A percentile compares a stretch with the other conserved stretches of the same genome.
Evolutionary conservation across 2,329 filamentous ascomycete genomes (phyloP).

Genomic region (Pseudogymnoascus sp.): DNA sequence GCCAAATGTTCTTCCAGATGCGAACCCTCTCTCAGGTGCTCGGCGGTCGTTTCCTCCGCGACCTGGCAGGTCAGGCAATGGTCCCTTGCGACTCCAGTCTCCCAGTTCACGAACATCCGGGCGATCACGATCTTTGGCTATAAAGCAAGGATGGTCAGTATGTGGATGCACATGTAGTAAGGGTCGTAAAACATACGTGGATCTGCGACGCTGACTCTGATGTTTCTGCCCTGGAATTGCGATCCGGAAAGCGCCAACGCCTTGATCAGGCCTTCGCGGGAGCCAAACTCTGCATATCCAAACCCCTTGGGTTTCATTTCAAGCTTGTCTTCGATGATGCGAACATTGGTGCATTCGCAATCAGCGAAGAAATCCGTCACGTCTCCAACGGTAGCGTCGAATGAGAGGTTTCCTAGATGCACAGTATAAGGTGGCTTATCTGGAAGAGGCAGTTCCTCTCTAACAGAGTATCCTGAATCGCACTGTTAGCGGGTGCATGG

Average conservation of each 20-base stretch:
- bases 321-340: slow-evolving; percentile 94
- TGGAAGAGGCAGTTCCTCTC: slow-evolving; percentile 77
- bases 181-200: slow-evolving; percentile 62
- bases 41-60: slow-evolving; percentile 39
- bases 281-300: slow-evolving; percentile 90
- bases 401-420: slow-evolving; percentile 92
- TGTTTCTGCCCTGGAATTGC: slow-evolving; percentile 77
- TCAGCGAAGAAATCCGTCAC: slow-evolving; percentile 78
- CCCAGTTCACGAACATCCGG: slow-evolving; percentile 70
- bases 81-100: slow-evolving; percentile 91
- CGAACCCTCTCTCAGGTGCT: slow-evolving; percentile 44
- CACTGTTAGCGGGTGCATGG: slow-evolving; percentile 14
- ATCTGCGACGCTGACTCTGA: slow-evolving; percentile 92
- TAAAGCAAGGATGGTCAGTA: slow-evolving; percentile 14
- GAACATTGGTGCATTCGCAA: slow-evolving; percentile 81
- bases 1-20: slow-evolving; percentile 29
- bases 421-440: slow-evolving; percentile 91
- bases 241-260: slow-evolving; percentile 75
- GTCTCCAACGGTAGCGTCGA: slow-evolving; percentile 78
- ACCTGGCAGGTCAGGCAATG: slow-evolving; percentile 63
- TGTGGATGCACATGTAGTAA: slow-evolving; percentile 24
- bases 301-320: slow-evolving; percentile 94
- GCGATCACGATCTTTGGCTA: slow-evolving; percentile 72
- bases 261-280: slow-evolving; percentile 81
- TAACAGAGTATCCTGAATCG: slow-evolving; percentile 46